These are phyloP conservation scores for Teunomyces funiuensis DNA, from an alignment of 805 yeast genomes.

Conservation along the genomic window DNA sequence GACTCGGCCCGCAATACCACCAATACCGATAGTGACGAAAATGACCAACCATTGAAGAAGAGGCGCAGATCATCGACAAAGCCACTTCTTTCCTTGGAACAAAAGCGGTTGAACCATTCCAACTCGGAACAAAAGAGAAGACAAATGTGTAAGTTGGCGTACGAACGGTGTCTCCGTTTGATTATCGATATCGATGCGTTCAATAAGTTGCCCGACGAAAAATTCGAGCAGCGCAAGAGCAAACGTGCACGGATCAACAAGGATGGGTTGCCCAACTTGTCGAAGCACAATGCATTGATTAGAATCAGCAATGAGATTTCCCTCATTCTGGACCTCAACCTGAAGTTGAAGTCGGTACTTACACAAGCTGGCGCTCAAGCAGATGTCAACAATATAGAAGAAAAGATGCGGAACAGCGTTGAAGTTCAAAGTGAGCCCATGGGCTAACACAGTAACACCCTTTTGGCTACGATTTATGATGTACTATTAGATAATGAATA, in stretches of 20 bases:
- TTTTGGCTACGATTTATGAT: slow-evolving; percentile 4
- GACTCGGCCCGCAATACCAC: neutral
- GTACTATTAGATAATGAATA: slow-evolving; percentile 1
- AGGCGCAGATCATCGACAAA: slow-evolving; percentile 31
- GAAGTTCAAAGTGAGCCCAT: neutral
- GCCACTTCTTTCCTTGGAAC: slow-evolving; percentile 39
- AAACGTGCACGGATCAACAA: slow-evolving; percentile 41
- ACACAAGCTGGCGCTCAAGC: slow-evolving; percentile 5
- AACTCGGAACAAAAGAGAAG: slow-evolving; percentile 45
- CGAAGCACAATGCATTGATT: slow-evolving; percentile 43
- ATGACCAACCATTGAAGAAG: slow-evolving; percentile 12
- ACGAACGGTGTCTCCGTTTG: slow-evolving; percentile 41
- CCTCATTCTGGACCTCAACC: slow-evolving; percentile 34
- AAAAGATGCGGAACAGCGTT: neutral
- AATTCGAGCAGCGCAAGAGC: slow-evolving; percentile 19
- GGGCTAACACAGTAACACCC: neutral
- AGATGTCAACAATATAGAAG: slow-evolving; percentile 1
- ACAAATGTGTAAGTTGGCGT: slow-evolving; percentile 44
- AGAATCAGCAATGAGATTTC: slow-evolving; percentile 40
- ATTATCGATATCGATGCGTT: slow-evolving; percentile 40
- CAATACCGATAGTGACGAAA: neutral
- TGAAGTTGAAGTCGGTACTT: slow-evolving; percentile 28
- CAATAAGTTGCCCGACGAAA: slow-evolving; percentile 19
- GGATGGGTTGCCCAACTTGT: slow-evolving; percentile 46
- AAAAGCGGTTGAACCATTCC: slow-evolving; percentile 42